Conservation (phyloP, 306 rosid genomes). For the Sechiopsis laciniata region DNA sequence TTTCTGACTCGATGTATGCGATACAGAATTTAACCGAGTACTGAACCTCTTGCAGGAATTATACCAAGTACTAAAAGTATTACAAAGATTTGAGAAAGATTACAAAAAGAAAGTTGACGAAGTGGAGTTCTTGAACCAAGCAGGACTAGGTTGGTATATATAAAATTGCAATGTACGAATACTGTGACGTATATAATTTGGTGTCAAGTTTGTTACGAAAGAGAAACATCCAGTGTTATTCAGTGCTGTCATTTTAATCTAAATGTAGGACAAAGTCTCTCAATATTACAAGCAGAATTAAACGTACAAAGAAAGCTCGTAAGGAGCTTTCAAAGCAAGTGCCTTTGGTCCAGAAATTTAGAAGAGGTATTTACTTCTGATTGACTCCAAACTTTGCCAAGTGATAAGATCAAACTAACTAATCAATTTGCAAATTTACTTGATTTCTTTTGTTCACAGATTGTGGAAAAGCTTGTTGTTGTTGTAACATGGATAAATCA, state of each 20-base stretch:
- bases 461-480: slow-evolving; percentile 78
- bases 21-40: background rate
- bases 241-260: slow-evolving; percentile 20
- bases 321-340: slow-evolving; percentile 74
- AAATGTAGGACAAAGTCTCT: slow-evolving; percentile 69
- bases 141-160: slow-evolving; percentile 57
- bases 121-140: slow-evolving; percentile 63
- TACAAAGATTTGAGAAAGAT: slow-evolving; percentile 82
- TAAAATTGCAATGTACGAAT: background rate
- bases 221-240: background rate
- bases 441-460: slow-evolving; percentile 45
- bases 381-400: background rate
- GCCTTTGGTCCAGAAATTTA: slow-evolving; percentile 78
- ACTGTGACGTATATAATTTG: background rate
- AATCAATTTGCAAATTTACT: background rate
- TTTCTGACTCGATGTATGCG: background rate
- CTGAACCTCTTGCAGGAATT: slow-evolving; percentile 45
- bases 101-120: slow-evolving; percentile 60
- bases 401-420: slow-evolving; percentile 7
- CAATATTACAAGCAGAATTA: slow-evolving; percentile 65
- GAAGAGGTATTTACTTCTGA: slow-evolving; percentile 63
- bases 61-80: slow-evolving; percentile 65
- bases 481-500: slow-evolving; percentile 56
- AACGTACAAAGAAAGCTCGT: slow-evolving; percentile 78
- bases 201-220: background rate